phyloP scores from a whole-genome alignment of 495 filamentous ascomycete species.

The Annulohypoxylon stygium region DNA sequence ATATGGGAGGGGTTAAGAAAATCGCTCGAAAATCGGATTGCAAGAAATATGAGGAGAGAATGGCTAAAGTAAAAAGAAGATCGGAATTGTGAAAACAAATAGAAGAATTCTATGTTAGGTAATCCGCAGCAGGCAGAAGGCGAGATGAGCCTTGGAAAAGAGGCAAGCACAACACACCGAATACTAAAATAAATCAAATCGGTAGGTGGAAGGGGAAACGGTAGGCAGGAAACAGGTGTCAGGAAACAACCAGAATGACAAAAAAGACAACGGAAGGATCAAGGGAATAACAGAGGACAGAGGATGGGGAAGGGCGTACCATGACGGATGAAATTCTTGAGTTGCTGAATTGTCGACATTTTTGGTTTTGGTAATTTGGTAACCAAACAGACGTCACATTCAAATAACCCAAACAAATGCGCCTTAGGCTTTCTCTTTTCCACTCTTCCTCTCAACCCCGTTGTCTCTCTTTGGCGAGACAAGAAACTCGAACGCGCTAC shows the following conservation, averaged over 20 bases:
- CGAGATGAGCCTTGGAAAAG: background rate
- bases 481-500: conserved; percentile 30
- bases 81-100: background rate
- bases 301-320: conserved; percentile 61
- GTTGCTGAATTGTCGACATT: conserved; percentile 81
- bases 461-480: conserved; percentile 36
- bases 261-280: conserved; percentile 7
- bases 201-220: conserved; percentile 22
- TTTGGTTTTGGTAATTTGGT: conserved; percentile 35
- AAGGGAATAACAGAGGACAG: background rate
- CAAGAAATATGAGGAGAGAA: background rate
- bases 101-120: background rate
- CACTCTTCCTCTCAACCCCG: conserved; percentile 14
- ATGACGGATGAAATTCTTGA: conserved; percentile 99
- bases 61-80: background rate
- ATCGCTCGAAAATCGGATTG: background rate
- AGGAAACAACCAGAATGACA: too few relatives aligned
- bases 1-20: background rate
- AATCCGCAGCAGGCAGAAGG: background rate
- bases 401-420: conserved; percentile 11
- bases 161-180: conserved; percentile 26
- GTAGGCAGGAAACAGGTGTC: background rate
- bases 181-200: conserved; percentile 7
- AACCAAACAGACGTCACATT: conserved; percentile 35
- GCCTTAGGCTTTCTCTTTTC: conserved; percentile 25